phyloP scores from a whole-genome alignment of 495 filamentous ascomycete genomes.

The Talaromyces proteolyticus region DNA sequence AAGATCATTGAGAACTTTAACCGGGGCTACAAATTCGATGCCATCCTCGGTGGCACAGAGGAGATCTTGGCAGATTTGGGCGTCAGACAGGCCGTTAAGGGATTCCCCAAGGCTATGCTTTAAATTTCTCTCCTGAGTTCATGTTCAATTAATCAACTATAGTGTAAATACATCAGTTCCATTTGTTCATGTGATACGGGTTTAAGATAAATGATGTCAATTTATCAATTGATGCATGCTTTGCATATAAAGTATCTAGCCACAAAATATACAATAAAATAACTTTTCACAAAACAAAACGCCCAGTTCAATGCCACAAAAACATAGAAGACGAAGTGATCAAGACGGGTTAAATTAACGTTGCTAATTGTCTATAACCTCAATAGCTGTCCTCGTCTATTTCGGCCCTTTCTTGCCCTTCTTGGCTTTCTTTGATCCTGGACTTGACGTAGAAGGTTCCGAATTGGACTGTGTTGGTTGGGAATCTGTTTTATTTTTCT shows the following conservation, averaged over 20 bases:
- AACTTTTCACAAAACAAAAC: constrained; percentile 1
- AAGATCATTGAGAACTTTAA: constrained; percentile 75
- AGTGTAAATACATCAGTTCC: background rate
- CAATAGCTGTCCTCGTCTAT: constrained; percentile 6
- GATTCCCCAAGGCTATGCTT: constrained; percentile 78
- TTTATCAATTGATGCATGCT: constrained; percentile 1
- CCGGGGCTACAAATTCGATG: constrained; percentile 83
- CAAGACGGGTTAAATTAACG: background rate
- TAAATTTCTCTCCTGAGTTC: constrained; percentile 24
- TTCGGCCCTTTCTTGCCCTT: constrained; percentile 31
- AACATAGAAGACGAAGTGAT: background rate
- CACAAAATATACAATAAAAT: constrained; percentile 11
- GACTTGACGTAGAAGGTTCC: background rate
- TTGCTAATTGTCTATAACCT: background rate
- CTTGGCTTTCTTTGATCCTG: constrained; percentile 4
- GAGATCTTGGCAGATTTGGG: constrained; percentile 80
- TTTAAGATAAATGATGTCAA: background rate
- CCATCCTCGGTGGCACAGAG: constrained; percentile 80
- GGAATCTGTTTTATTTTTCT: constrained; percentile 21
- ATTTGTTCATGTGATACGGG: background rate
- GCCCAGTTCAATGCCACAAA: background rate
- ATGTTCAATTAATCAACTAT: background rate
- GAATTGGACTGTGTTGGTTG: background rate
- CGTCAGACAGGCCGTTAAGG: constrained; percentile 75
- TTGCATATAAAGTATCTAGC: constrained; percentile 14